Evolutionary conservation across 257 asterid genomes (phyloP).

Genomic region (Vinca minor): DNA sequence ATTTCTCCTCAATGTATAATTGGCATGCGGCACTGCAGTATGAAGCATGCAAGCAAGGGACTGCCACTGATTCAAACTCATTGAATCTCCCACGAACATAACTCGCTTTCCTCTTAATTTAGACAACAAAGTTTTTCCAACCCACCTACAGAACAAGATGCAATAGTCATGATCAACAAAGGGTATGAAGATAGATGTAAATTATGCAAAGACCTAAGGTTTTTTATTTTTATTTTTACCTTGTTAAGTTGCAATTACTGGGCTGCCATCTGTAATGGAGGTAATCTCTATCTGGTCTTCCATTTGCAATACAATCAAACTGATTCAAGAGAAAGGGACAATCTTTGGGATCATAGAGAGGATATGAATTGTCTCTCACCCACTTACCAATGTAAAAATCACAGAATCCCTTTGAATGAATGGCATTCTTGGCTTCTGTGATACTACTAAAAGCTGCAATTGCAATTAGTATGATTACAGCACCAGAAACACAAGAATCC

Average conservation of each 20-base stretch:
- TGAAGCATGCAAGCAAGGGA: slow-evolving; percentile 30
- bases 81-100: slow-evolving; percentile 32
- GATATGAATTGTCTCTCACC: slow-evolving; percentile 24
- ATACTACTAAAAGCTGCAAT: not conserved
- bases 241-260: slow-evolving; percentile 15
- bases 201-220: too few relatives aligned
- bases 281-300: slow-evolving; percentile 21
- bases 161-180: not conserved
- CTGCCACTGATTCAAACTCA: slow-evolving; percentile 28
- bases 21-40: slow-evolving; percentile 11
- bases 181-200: not conserved
- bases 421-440: not conserved
- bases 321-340: slow-evolving; percentile 23
- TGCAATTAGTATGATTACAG: not conserved
- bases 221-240: too few relatives aligned
- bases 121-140: slow-evolving; percentile 9
- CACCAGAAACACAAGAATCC: not conserved
- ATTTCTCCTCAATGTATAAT: not conserved
- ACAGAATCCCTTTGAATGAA: slow-evolving; percentile 8
- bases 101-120: slow-evolving; percentile 17
- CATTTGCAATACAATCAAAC: slow-evolving; percentile 24
- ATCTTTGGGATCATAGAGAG: slow-evolving; percentile 17
- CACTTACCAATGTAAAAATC: slow-evolving; percentile 20
- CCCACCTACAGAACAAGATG: slow-evolving; percentile 14
- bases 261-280: slow-evolving; percentile 29